A percentile compares a stretch with the other conserved stretches of the same genome.
phyloP scores from a whole-genome alignment of 805 yeast genomes.

The Candida saitoana region DNA sequence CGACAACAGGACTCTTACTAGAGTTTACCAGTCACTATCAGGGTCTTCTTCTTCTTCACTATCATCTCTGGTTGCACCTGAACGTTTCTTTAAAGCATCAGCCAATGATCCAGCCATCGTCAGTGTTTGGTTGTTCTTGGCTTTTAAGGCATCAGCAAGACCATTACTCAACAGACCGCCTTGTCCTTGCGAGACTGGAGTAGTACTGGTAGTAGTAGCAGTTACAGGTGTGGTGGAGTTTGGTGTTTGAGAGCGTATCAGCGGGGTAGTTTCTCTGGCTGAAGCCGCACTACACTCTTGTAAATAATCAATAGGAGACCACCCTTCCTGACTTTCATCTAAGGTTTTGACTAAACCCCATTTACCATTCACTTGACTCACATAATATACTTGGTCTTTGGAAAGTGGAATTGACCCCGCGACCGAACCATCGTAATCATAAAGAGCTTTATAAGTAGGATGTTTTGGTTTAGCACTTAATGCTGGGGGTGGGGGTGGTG shows the following conservation, averaged over 20 bases:
- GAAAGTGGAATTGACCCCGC: slow-evolving; percentile 73
- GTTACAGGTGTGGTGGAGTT: slow-evolving; percentile 9
- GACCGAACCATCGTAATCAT: slow-evolving; percentile 85
- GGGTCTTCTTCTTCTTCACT: slow-evolving; percentile 70
- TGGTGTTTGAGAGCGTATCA: slow-evolving; percentile 17
- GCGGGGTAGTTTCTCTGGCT: slow-evolving; percentile 19
- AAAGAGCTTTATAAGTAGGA: slow-evolving; percentile 81
- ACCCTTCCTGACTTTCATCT: slow-evolving; percentile 80
- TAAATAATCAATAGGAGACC: slow-evolving; percentile 96
- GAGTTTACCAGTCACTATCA: slow-evolving; percentile 44
- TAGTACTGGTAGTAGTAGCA: slow-evolving; percentile 10
- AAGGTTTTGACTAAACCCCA: slow-evolving; percentile 88
- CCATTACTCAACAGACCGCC: slow-evolving; percentile 45
- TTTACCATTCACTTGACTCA: slow-evolving; percentile 77
- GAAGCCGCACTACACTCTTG: slow-evolving; percentile 51
- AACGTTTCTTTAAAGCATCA: slow-evolving; percentile 75
- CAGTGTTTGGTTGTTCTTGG: slow-evolving; percentile 57
- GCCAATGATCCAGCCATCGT: slow-evolving; percentile 82
- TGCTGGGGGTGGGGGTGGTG: slow-evolving; percentile 66
- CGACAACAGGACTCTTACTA: no score
- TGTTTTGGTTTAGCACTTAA: slow-evolving; percentile 51
- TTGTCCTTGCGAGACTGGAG: slow-evolving; percentile 8
- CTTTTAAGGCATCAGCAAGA: slow-evolving; percentile 64
- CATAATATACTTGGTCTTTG: slow-evolving; percentile 71
- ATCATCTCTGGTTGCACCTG: slow-evolving; percentile 59